Base-by-base conservation (phyloP, 176 grass and related monocot genomes). In the Bromus sterilis region DNA sequence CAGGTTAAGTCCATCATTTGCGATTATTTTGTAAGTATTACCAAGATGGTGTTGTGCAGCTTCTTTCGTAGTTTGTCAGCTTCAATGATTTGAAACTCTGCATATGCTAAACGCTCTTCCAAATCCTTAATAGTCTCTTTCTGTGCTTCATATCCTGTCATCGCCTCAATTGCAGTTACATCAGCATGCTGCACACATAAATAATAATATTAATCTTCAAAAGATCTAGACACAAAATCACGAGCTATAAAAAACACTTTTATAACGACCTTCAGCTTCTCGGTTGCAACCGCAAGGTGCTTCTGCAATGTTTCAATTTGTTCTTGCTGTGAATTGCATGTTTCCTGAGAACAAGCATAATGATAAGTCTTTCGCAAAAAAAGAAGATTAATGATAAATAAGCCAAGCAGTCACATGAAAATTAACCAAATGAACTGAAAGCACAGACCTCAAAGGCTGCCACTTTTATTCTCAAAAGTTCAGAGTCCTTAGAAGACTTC, bases 21-120 rank as follows among this genome's bases (percentile, higher is more conserved):
- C 61, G 37, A 9, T 1, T 25, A 25, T 57, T 28, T 20, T 49
- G 44, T 5, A 74, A 78, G 10, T 49, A 61, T 43, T 83, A 99
- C 97, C 93, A 96, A 51, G 88, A 99, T 99, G 7, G 93, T 96
- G 21, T 99, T 99, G 26, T 99, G 97, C n/a, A 96, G 43, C 63
- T 89, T 98, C 82, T 95, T 98, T 8, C 96, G 92, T 73, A 95
- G 48, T 29, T 87, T 89, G 11, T 98, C 96, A 25, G 79, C 97
- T 88, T 99, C 93, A 66, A 87, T 51, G 51, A 96, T 93, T 84
- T 91, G 97, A 83, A 75, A 85, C 40, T 99, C 97, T 14, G 97
- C 97, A 59, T 83, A 74, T 42, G 82, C 79, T 40, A 99, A 87
- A 31, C 82, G 97, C 48, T 93, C 80, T 78, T 89, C 86, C 8